Conservation (phyloP, 129 eudicot genomes). For the Cynara cardunculus region DNA sequence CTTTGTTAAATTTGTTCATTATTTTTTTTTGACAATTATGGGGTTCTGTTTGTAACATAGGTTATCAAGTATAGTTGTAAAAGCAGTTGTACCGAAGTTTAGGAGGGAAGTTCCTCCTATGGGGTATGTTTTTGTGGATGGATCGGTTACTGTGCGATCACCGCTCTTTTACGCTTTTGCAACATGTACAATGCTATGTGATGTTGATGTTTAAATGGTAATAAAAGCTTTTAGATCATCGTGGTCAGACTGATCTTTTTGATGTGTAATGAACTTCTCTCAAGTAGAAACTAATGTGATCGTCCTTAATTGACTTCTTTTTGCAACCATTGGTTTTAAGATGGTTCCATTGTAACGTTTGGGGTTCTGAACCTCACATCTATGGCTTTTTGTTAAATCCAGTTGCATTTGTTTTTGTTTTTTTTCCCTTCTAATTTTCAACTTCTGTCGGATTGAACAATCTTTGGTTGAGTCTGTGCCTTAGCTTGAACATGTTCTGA, state of each 20-base stretch:
- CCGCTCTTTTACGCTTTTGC: conserved; percentile 21
- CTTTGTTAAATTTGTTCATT: conserved; percentile 23
- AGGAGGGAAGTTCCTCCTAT: conserved; percentile 15
- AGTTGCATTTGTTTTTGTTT: too few relatives aligned
- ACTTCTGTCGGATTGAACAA: too few relatives aligned
- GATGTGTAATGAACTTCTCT: background rate
- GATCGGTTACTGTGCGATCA: conserved; percentile 16
- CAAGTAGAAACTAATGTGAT: too few relatives aligned
- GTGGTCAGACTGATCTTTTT: background rate
- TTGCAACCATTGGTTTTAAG: too few relatives aligned
- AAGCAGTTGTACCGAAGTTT: conserved; percentile 21
- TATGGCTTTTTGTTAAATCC: too few relatives aligned
- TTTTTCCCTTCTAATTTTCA: too few relatives aligned
- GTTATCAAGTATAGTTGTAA: conserved; percentile 3
- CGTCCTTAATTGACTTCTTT: background rate
- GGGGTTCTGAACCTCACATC: too few relatives aligned
- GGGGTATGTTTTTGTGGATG: conserved; percentile 23
- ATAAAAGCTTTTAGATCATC: background rate
- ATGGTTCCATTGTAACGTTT: too few relatives aligned
- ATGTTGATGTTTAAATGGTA: background rate
- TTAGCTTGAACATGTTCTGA: too few relatives aligned
- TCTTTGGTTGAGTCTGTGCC: too few relatives aligned
- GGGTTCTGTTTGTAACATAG: conserved; percentile 15
- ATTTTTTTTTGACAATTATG: background rate
- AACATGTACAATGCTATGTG: conserved; percentile 5